Percentiles rank a stretch among this genome's conserved stretches.
phyloP scores from a whole-genome alignment of 768 basidiomycete genomes.

The Lactarius indigo region DNA sequence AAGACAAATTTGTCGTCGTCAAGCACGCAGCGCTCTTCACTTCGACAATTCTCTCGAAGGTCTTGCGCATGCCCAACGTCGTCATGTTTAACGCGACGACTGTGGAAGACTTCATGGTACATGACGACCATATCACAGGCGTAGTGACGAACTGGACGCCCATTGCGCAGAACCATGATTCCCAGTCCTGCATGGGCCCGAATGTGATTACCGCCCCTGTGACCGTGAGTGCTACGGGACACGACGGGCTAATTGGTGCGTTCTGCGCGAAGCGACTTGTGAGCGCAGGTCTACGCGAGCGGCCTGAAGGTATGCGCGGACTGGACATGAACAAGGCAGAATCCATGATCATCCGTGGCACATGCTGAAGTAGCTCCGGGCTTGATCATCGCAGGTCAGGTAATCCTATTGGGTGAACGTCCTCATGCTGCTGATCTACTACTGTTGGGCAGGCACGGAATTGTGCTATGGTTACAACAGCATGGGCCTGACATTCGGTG shows the following conservation, averaged over 20 bases:
- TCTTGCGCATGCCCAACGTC: constrained; percentile 67
- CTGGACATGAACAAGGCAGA: constrained; percentile 82
- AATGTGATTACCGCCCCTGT: constrained; percentile 65
- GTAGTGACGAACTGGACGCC: constrained; percentile 57
- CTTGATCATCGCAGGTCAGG: constrained; percentile 67
- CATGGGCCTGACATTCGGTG: constrained; percentile 68
- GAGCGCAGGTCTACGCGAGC: constrained; percentile 67
- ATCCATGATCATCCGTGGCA: constrained; percentile 73
- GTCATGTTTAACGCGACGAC: constrained; percentile 76
- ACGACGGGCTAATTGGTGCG: constrained; percentile 78
- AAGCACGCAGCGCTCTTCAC: constrained; percentile 83
- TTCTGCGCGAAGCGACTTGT: constrained; percentile 79
- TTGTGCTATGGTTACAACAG: constrained; percentile 76
- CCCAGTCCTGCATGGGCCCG: no score
- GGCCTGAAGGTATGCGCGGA: constrained; percentile 76
- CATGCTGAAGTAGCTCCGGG: constrained; percentile 75
- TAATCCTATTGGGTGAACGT: constrained; percentile 8
- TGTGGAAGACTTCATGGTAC: constrained; percentile 76
- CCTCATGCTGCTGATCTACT: not conserved
- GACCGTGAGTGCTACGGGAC: constrained; percentile 67
- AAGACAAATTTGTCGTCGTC: constrained; percentile 73
- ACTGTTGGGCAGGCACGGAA: constrained; percentile 62
- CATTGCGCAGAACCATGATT: no score
- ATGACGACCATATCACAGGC: constrained; percentile 51
- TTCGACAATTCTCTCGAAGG: constrained; percentile 66